A percentile compares a stretch with the other conserved stretches of the same genome.
Conservation (phyloP, 2,329 filamentous ascomycete genomes). For the Diplodia mutila region DNA sequence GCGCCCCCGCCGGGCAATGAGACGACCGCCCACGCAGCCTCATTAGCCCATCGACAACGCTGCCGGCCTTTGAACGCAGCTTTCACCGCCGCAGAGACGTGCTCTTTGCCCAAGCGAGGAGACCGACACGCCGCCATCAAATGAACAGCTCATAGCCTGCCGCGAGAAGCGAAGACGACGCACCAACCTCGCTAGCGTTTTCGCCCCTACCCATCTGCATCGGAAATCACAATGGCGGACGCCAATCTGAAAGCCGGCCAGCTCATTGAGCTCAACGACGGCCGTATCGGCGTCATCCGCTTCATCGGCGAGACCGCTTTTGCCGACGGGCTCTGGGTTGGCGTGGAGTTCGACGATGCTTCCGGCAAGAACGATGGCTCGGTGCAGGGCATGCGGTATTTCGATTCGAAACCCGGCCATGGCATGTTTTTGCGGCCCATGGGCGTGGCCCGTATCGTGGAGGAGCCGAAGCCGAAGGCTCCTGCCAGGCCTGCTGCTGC, state of each 20-base stretch:
- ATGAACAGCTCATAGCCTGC: slow-evolving; percentile 24
- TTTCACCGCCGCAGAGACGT: neutral
- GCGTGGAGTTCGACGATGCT: slow-evolving; percentile 80
- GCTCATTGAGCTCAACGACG: slow-evolving; percentile 77
- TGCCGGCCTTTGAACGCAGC: neutral
- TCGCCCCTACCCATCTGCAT: neutral
- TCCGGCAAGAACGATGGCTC: slow-evolving; percentile 93
- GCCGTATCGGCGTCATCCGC: slow-evolving; percentile 74
- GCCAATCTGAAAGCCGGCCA: slow-evolving; percentile 57
- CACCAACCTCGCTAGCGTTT: slow-evolving; percentile 3
- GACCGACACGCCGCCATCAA: slow-evolving; percentile 1
- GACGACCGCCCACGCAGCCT: slow-evolving; percentile 1
- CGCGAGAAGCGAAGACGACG: slow-evolving; percentile 15
- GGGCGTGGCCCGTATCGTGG: slow-evolving; percentile 59
- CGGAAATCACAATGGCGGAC: slow-evolving; percentile 7
- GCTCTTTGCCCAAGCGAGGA: neutral
- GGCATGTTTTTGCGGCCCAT: slow-evolving; percentile 86
- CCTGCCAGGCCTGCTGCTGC: slow-evolving; percentile 17
- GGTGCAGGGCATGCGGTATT: slow-evolving; percentile 86
- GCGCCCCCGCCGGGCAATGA: slow-evolving; percentile 5
- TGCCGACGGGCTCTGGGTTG: slow-evolving; percentile 82
- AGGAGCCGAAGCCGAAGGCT: slow-evolving; percentile 50
- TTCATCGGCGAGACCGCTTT: slow-evolving; percentile 82
- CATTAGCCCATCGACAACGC: neutral
- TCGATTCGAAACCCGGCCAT: slow-evolving; percentile 71